phyloP scores from a whole-genome alignment of 306 rosid genomes.

The Ochetophila trinervis region DNA sequence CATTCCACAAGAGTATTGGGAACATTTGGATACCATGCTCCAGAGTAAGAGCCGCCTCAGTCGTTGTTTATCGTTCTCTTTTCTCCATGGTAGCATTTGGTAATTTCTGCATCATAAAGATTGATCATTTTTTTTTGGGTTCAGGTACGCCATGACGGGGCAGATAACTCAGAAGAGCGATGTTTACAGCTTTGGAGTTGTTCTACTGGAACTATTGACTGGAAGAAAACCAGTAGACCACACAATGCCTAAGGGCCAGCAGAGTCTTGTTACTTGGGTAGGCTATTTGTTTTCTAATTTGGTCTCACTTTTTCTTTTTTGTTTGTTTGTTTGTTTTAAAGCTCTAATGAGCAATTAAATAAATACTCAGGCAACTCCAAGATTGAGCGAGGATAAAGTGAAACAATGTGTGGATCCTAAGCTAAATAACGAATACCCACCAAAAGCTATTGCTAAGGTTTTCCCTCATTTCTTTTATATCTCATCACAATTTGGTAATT shows the following conservation, averaged over 20 bases:
- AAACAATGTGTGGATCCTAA: conserved; percentile 98
- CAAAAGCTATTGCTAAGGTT: conserved; percentile 97
- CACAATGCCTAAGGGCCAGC: conserved; percentile 99
- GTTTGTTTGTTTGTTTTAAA: not conserved
- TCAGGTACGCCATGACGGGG: conserved; percentile 98
- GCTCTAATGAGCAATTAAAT: not conserved
- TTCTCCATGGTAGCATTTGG: not conserved
- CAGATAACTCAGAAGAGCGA: conserved; percentile 97
- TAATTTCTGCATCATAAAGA: not conserved
- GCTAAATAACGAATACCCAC: conserved; percentile 85
- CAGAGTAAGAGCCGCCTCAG: conserved; percentile 60
- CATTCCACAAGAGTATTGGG: conserved; percentile 98
- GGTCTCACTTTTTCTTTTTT: not conserved
- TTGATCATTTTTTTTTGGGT: not conserved
- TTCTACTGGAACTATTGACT: conserved; percentile 86
- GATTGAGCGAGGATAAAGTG: conserved; percentile 97
- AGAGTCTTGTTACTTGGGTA: conserved; percentile 99
- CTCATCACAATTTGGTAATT: not conserved
- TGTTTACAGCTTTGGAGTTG: conserved; percentile 98
- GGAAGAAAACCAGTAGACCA: conserved; percentile 99
- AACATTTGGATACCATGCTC: conserved; percentile 98
- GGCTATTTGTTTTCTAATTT: not conserved
- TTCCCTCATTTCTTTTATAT: conserved; percentile 11
- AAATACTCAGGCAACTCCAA: conserved; percentile 85
- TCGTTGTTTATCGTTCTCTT: not conserved